phyloP scores from a whole-genome alignment of 306 rosid species.

The Medicago ruthenica region DNA sequence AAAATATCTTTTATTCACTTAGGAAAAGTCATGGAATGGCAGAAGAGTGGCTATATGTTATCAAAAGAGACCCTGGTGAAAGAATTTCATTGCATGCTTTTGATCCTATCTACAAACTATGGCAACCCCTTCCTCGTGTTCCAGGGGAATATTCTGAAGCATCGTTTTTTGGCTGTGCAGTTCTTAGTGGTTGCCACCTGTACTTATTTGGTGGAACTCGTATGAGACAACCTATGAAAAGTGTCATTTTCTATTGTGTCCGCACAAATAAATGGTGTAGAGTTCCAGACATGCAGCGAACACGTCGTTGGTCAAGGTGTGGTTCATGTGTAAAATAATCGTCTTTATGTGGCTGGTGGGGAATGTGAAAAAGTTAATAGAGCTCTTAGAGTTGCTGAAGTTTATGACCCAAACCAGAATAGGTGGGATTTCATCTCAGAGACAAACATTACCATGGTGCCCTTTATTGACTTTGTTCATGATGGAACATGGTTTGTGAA shows the following conservation, averaged over 20 bases:
- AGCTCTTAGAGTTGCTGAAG: constrained; percentile 87
- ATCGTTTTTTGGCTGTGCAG: constrained; percentile 89
- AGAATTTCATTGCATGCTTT: constrained; percentile 92
- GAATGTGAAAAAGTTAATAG: constrained; percentile 88
- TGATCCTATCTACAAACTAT: constrained; percentile 89
- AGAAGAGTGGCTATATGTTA: constrained; percentile 95
- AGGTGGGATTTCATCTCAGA: constrained; percentile 91
- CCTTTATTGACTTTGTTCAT: constrained; percentile 90
- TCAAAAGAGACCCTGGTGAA: constrained; percentile 81
- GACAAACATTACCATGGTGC: constrained; percentile 85
- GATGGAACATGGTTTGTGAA: constrained; percentile 85
- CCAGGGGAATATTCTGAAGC: constrained; percentile 90
- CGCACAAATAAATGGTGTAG: constrained; percentile 96
- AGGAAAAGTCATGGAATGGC: constrained; percentile 94
- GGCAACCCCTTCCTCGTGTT: constrained; percentile 93
- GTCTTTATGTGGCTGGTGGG: constrained; percentile 95
- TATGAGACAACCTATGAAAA: constrained; percentile 74
- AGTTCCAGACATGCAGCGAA: constrained; percentile 92
- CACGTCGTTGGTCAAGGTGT: constrained; percentile 61
- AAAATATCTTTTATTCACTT: constrained; percentile 82
- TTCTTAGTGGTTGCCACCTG: constrained; percentile 89
- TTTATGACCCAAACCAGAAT: constrained; percentile 84
- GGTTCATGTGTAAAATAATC: constrained; percentile 89
- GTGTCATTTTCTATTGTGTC: constrained; percentile 87
- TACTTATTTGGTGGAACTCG: constrained; percentile 96